phyloP scores from a whole-genome alignment of 2,329 filamentous ascomycete species.

The Xylariaceae sp. region DNA sequence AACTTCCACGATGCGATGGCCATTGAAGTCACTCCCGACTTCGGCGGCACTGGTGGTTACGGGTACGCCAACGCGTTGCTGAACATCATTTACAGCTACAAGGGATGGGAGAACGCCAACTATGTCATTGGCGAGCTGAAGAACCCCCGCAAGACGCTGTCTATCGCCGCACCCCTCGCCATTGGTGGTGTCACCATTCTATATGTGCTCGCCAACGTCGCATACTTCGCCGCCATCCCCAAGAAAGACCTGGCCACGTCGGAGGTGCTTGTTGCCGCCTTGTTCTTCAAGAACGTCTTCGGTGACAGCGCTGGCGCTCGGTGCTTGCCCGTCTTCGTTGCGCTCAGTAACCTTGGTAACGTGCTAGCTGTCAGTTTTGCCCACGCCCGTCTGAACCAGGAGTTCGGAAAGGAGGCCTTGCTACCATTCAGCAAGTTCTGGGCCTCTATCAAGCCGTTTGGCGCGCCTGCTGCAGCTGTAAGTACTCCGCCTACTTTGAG shows the following conservation, averaged over 20 bases:
- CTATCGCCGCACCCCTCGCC: conserved; percentile 53
- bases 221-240: conserved; percentile 59
- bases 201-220: conserved; percentile 59
- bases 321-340: conserved; percentile 52
- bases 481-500: conserved; percentile 17
- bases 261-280: conserved; percentile 54
- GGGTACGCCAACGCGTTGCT: conserved; percentile 54
- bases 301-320: conserved; percentile 48
- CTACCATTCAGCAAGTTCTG: conserved; percentile 61
- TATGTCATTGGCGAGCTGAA: conserved; percentile 56
- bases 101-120: conserved; percentile 60
- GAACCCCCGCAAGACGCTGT: conserved; percentile 48
- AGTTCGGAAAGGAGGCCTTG: conserved; percentile 65
- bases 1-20: conserved; percentile 55
- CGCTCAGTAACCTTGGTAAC: conserved; percentile 57
- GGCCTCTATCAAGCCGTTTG: conserved; percentile 64
- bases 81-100: conserved; percentile 56
- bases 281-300: conserved; percentile 59
- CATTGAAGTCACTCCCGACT: conserved; percentile 40
- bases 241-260: conserved; percentile 53
- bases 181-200: conserved; percentile 54
- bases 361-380: conserved; percentile 57
- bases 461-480: conserved; percentile 54
- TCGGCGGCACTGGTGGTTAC: conserved; percentile 45
- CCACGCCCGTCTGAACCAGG: conserved; percentile 55